These are phyloP conservation scores for Lecanicillium sp. DNA, from an alignment of 2,329 filamentous ascomycete genomes.

Conservation along the genomic window DNA sequence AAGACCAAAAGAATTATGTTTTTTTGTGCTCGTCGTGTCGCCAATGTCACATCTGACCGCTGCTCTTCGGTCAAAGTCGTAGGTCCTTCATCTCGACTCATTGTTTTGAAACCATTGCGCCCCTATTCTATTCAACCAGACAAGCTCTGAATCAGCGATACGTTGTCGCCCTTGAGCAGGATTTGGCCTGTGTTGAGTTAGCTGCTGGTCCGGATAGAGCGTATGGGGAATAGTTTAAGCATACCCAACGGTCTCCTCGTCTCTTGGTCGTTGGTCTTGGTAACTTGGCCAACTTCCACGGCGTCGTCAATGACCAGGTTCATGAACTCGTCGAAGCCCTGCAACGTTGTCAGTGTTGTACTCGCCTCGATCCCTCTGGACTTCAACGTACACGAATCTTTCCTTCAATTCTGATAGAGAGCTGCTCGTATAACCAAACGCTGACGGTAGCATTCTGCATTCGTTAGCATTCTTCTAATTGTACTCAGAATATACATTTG, in stretches of 20 bases:
- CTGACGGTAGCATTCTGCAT: constrained; percentile 69
- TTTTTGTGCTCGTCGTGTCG: no score
- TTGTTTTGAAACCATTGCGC: constrained; percentile 2
- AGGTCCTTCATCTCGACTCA: not conserved
- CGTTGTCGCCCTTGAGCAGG: constrained; percentile 80
- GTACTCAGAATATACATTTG: not conserved
- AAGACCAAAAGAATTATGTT: no score
- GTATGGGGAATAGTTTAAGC: constrained; percentile 12
- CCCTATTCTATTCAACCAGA: constrained; percentile 39
- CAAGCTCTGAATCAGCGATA: constrained; percentile 65
- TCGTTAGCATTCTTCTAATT: constrained; percentile 12
- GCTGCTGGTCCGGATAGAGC: constrained; percentile 9
- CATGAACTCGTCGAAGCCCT: constrained; percentile 99
- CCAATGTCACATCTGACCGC: no score
- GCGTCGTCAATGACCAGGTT: constrained; percentile 96
- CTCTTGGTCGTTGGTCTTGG: constrained; percentile 70
- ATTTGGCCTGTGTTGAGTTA: constrained; percentile 59
- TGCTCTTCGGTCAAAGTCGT: no score
- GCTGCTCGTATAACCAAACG: constrained; percentile 96
- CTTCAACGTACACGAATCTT: constrained; percentile 78
- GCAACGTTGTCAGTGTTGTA: constrained; percentile 33
- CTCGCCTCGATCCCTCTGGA: constrained; percentile 36
- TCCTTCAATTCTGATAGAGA: constrained; percentile 88
- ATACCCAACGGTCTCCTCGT: constrained; percentile 71
- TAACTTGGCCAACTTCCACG: constrained; percentile 78